Evolutionary conservation across 2,329 filamentous ascomycete species (phyloP).

Genomic region (Albophoma yamanashiensis): DNA sequence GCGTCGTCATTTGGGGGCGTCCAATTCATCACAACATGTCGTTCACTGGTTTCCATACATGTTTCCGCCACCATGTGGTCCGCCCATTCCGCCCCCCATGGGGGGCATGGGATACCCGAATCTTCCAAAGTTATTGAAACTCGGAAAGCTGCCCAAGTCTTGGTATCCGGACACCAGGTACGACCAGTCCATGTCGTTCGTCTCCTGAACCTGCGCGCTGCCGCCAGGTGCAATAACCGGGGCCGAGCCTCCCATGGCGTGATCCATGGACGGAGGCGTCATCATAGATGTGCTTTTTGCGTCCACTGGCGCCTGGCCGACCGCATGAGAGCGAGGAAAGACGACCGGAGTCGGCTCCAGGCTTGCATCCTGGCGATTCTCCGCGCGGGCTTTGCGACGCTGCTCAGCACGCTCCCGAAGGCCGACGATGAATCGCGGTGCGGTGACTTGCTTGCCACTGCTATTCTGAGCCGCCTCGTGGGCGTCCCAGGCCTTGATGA

Average conservation of each 20-base stretch:
- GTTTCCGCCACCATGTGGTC: slow-evolving; percentile 7
- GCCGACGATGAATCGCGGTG: slow-evolving; percentile 35
- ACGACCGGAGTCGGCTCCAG: slow-evolving; percentile 12
- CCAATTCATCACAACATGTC: too few relatives aligned
- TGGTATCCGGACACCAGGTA: slow-evolving; percentile 33
- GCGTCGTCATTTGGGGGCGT: background rate
- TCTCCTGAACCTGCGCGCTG: slow-evolving; percentile 14
- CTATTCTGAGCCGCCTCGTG: slow-evolving; percentile 36
- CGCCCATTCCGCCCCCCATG: slow-evolving; percentile 8
- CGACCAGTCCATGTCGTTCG: slow-evolving; percentile 36
- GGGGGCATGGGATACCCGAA: slow-evolving; percentile 9
- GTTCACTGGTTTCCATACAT: slow-evolving; percentile 14
- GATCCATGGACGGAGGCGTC: slow-evolving; percentile 13
- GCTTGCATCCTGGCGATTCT: slow-evolving; percentile 14
- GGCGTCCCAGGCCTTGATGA: slow-evolving; percentile 54
- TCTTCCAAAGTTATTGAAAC: slow-evolving; percentile 15
- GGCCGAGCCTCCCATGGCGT: slow-evolving; percentile 4
- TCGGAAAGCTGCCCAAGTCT: slow-evolving; percentile 19
- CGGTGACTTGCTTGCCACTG: slow-evolving; percentile 28
- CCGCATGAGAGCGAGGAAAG: slow-evolving; percentile 11
- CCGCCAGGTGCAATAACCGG: slow-evolving; percentile 7
- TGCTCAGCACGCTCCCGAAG: slow-evolving; percentile 34
- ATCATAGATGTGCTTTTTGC: slow-evolving; percentile 19
- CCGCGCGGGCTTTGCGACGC: slow-evolving; percentile 17
- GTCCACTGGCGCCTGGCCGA: slow-evolving; percentile 1